Base-by-base conservation (phyloP, 2,329 filamentous ascomycete genomes). In the Tolypocladium ophioglossoides region DNA sequence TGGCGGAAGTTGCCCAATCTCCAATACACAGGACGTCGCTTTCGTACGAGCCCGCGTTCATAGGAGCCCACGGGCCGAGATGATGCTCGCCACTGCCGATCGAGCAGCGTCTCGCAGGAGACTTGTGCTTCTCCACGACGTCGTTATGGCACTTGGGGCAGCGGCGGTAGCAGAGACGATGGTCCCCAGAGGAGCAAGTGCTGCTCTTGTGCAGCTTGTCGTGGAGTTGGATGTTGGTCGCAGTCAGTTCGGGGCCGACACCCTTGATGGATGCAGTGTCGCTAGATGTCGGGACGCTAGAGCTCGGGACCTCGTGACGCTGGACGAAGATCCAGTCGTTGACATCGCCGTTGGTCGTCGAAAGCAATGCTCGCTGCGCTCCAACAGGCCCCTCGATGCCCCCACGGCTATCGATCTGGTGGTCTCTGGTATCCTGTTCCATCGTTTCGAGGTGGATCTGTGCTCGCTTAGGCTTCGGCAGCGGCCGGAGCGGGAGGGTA, bases 281-380 rank as follows among this genome's bases (percentile, higher is more conserved):
- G 35, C 41, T 41, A 3, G 37, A 52, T 7, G 50, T 18, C 5
- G 41, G 44, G 5, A 20, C 16, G 20, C 44, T 52, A 4, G 48
- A 30, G 24, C 8, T 18, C 1, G 30, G 30, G 10, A 27, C 20
- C 37, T 37, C 37, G 1, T 51, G 16, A 7, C 34, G 32, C 11
- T 52, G 50, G 27, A 55, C 44, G 8, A 55, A 11, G 7, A 52
- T 47, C 54, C 54, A 55, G 35, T 52, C 54, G 7, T 38, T 24
- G 37, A 34, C 32, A 18, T 44, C 44, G 27, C 24, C 10, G 22
- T 46, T 46, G 22, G 14, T 9, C 16, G 41, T 18, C 3, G 41
- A 27, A 27, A 27, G 32, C 34, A 24, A 37, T 22, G 48, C 11
- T 50, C 20, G 48, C 48, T 16, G 34, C 6, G 34, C 20, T 30